These are phyloP conservation scores for Hansfordia pulvinata DNA, from an alignment of 2,329 filamentous ascomycete genomes.

Conservation along the genomic window DNA sequence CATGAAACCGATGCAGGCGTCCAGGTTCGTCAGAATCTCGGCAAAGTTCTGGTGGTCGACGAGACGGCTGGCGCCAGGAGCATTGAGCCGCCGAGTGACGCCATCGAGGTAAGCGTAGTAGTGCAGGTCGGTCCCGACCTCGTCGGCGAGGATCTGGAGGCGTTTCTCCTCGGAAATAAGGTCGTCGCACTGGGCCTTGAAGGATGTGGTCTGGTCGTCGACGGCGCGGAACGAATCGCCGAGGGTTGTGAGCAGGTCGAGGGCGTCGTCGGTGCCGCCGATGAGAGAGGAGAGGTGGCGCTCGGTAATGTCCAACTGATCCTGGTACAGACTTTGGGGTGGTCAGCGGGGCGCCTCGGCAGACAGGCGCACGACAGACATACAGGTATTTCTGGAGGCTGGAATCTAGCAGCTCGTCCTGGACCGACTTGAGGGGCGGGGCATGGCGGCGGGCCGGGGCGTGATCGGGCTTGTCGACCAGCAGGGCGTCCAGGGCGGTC, in stretches of 20 bases:
- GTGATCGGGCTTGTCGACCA: conserved; percentile 19
- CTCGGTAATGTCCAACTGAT: conserved; percentile 70
- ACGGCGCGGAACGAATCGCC: conserved; percentile 80
- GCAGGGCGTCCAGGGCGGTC: conserved; percentile 38
- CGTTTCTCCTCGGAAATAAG: conserved; percentile 71
- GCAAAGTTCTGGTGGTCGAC: conserved; percentile 77
- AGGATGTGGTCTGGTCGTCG: conserved; percentile 81
- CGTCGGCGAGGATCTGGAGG: conserved; percentile 65
- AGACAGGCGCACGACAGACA: conserved; percentile 20
- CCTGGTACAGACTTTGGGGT: conserved; percentile 51
- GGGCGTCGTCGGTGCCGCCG: conserved; percentile 59
- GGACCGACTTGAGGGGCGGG: conserved; percentile 39
- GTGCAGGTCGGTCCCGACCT: conserved; percentile 78
- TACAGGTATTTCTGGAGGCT: conserved; percentile 80
- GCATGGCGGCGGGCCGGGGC: conserved; percentile 8
- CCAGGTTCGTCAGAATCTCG: conserved; percentile 76
- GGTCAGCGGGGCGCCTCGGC: conserved; percentile 13
- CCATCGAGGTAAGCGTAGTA: conserved; percentile 92
- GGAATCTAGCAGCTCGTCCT: conserved; percentile 59
- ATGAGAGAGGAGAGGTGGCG: conserved; percentile 71
- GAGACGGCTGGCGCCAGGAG: conserved; percentile 74
- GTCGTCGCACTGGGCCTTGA: conserved; percentile 84
- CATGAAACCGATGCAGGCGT: conserved; percentile 91
- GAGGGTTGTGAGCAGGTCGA: conserved; percentile 64
- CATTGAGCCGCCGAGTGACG: conserved; percentile 80